A percentile compares a stretch with the other conserved stretches of the same genome.
Conservation (phyloP, 352 stramenopile species). For the Phytophthora cactorum region DNA sequence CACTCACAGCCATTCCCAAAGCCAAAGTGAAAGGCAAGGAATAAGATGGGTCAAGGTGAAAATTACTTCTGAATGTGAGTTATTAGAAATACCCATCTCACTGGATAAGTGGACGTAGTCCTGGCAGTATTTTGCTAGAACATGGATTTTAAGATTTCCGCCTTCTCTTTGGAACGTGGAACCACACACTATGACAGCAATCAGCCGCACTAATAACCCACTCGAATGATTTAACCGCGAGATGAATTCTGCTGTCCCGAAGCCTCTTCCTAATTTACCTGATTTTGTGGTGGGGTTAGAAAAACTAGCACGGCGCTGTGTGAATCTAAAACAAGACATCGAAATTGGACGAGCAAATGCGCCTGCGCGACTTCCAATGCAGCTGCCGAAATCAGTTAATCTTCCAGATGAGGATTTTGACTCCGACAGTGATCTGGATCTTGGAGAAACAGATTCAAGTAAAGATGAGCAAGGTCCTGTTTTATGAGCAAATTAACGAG, state of each 20-base stretch:
- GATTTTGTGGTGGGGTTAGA: not conserved
- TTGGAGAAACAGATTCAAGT: too few species aligned
- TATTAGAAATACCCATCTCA: not conserved
- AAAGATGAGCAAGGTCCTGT: too few species aligned
- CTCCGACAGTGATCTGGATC: too few species aligned
- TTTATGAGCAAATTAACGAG: too few species aligned
- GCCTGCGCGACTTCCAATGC: too few species aligned
- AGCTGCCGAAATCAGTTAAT: too few species aligned
- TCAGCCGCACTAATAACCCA: not conserved
- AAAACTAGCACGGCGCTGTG: slow-evolving; percentile 23
- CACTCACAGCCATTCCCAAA: not conserved
- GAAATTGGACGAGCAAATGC: too few species aligned
- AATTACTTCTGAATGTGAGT: not conserved
- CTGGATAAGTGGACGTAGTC: not conserved
- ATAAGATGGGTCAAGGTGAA: not conserved
- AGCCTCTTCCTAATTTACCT: not conserved
- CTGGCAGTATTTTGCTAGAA: not conserved
- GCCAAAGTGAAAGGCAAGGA: not conserved
- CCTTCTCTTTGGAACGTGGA: not conserved
- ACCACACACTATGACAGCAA: not conserved
- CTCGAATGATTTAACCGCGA: not conserved
- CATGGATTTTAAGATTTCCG: not conserved
- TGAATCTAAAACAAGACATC: slow-evolving; percentile 35
- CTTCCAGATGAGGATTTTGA: too few species aligned
- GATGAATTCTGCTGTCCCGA: slow-evolving; percentile 23